Conservation (phyloP, 345 rosid genomes). For the Brassica juncea region DNA sequence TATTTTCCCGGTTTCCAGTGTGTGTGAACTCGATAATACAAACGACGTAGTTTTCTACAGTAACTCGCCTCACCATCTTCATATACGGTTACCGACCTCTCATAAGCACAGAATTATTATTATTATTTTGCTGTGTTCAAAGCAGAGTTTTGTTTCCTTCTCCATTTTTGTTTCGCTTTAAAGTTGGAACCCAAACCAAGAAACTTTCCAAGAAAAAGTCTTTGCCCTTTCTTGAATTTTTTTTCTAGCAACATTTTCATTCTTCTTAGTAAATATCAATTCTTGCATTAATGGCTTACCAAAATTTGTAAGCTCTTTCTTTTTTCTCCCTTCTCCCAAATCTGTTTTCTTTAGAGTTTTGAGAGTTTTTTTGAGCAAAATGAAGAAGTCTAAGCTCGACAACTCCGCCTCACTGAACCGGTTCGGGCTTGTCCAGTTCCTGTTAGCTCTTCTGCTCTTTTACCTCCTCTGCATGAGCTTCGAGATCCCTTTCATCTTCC, state of each 20-base stretch:
- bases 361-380: slow-evolving; percentile 12
- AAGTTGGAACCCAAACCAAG: slow-evolving; percentile 1
- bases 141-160: background rate
- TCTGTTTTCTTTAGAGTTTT: background rate
- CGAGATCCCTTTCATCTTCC: slow-evolving; percentile 69
- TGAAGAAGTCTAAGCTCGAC: slow-evolving; percentile 49
- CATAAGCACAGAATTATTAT: background rate
- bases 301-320: background rate
- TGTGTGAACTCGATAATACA: background rate
- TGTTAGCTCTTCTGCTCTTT: slow-evolving; percentile 51
- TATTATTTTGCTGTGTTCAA: slow-evolving; percentile 14
- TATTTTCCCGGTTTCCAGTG: background rate
- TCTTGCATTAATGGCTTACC: background rate
- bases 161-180: background rate
- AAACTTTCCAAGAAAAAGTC: background rate
- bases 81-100: slow-evolving; percentile 29
- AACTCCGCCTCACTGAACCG: slow-evolving; percentile 39
- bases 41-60: slow-evolving; percentile 27
- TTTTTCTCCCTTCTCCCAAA: background rate
- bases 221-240: background rate
- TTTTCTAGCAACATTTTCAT: background rate
- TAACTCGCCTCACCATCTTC: slow-evolving; percentile 35
- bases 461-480: slow-evolving; percentile 61
- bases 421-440: slow-evolving; percentile 61
- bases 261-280: background rate